These are phyloP conservation scores for Trichoderma breve DNA, from an alignment of 2,329 filamentous ascomycete species.

Conservation along the genomic window DNA sequence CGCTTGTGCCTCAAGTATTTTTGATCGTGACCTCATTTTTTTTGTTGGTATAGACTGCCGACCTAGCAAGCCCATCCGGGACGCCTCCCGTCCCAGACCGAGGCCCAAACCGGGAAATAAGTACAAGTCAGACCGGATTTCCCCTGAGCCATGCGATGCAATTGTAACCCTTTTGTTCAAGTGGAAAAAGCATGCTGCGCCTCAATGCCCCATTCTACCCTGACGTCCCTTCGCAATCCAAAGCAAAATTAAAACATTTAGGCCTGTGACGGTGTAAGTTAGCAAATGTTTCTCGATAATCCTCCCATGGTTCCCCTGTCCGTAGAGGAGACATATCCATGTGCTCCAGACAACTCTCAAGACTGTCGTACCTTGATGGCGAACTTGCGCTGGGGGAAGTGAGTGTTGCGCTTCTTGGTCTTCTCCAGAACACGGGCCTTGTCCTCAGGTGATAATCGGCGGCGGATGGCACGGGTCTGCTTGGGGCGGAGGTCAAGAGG, in stretches of 20 bases:
- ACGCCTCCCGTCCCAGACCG: slow-evolving; percentile 37
- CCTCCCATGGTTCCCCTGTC: not conserved
- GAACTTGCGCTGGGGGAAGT: slow-evolving; percentile 99
- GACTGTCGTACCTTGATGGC: slow-evolving; percentile 82
- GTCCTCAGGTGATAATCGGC: slow-evolving; percentile 91
- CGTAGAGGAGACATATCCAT: not conserved
- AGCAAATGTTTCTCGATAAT: not conserved
- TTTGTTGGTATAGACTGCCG: slow-evolving; percentile 32
- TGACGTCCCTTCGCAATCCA: slow-evolving; percentile 32
- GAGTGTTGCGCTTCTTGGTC: slow-evolving; percentile 90
- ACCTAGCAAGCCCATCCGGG: slow-evolving; percentile 33
- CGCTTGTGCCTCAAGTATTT: slow-evolving; percentile 19
- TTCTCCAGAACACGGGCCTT: slow-evolving; percentile 81
- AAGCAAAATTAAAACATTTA: slow-evolving; percentile 30
- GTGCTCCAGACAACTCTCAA: not conserved
- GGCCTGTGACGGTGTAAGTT: slow-evolving; percentile 25
- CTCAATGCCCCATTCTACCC: slow-evolving; percentile 37
- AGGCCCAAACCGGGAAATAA: slow-evolving; percentile 39
- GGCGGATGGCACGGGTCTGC: slow-evolving; percentile 96
- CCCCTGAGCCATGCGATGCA: slow-evolving; percentile 41
- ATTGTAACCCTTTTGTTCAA: slow-evolving; percentile 34
- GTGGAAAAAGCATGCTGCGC: slow-evolving; percentile 40
- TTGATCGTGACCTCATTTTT: slow-evolving; percentile 42
- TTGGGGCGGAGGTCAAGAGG: slow-evolving; percentile 98
- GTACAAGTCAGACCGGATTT: slow-evolving; percentile 40